A percentile compares a stretch with the other conserved stretches of the same genome.
phyloP scores from a whole-genome alignment of 495 filamentous ascomycete genomes.

The Staphylotrichum longicolle region DNA sequence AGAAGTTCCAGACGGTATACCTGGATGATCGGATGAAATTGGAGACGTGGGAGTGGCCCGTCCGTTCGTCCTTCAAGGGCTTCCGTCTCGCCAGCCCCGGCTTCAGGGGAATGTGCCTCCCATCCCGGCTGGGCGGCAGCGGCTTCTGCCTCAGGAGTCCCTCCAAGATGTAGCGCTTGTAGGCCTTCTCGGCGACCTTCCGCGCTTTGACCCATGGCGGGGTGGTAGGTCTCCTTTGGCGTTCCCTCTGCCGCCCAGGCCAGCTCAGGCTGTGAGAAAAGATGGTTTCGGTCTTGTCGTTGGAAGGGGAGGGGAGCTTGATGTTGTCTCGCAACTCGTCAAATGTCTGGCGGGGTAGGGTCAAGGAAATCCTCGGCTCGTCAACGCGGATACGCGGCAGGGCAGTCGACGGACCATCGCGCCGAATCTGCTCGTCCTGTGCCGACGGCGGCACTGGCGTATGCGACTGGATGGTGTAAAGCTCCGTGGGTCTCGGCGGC shows the following conservation, averaged over 20 bases:
- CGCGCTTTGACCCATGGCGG: conserved; percentile 24
- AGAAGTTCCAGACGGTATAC: conserved; percentile 83
- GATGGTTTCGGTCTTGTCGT: conserved; percentile 23
- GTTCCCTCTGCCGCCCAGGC: conserved; percentile 26
- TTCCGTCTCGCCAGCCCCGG: conserved; percentile 33
- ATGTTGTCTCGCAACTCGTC: conserved; percentile 28
- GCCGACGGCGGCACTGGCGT: conserved; percentile 12
- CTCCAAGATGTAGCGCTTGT: conserved; percentile 45
- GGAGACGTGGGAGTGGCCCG: conserved; percentile 64
- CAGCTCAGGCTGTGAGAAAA: conserved; percentile 28
- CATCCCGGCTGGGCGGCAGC: conserved; percentile 45
- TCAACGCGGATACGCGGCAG: conserved; percentile 9
- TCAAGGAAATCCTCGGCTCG: conserved; percentile 27
- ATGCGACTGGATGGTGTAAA: conserved; percentile 36
- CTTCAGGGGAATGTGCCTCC: conserved; percentile 66
- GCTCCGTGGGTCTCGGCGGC: conserved; percentile 17
- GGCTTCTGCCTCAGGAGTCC: conserved; percentile 47
- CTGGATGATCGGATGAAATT: conserved; percentile 83
- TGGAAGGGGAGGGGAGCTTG: conserved; percentile 17
- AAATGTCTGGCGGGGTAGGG: conserved; percentile 29
- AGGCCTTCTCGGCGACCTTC: conserved; percentile 17
- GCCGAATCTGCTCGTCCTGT: background rate
- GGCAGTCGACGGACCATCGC: conserved; percentile 6
- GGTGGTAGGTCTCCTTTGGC: conserved; percentile 20
- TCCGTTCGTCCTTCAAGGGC: conserved; percentile 70